Conservation (phyloP, 305 asterid species). For the Solanum hybrid region DNA sequence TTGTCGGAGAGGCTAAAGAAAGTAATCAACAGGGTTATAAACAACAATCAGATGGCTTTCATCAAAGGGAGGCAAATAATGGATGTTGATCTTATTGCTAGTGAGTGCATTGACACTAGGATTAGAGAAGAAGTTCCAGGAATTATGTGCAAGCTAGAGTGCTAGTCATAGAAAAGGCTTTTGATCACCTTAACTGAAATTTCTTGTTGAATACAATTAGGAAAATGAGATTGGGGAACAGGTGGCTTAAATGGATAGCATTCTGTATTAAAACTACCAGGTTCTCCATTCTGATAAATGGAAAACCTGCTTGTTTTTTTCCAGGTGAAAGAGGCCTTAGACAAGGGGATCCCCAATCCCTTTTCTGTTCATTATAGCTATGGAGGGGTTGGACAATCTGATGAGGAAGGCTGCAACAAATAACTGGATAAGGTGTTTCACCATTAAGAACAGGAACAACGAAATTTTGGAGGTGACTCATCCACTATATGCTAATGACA, state of each 20-base stretch:
- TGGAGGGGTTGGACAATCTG: neutral
- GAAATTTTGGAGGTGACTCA: neutral
- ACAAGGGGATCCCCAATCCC: neutral
- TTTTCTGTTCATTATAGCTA: neutral
- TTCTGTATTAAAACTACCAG: no score
- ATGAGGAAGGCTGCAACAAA: neutral
- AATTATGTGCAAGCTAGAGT: neutral
- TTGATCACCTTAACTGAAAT: neutral
- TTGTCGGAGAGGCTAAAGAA: neutral
- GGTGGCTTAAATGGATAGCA: no score
- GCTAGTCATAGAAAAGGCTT: neutral
- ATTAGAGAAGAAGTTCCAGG: neutral
- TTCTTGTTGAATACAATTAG: neutral
- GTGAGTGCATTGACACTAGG: neutral
- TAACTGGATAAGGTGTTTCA: neutral
- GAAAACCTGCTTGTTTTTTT: neutral
- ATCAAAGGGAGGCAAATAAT: neutral
- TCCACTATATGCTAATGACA: neutral
- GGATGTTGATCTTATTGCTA: neutral
- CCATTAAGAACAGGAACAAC: neutral
- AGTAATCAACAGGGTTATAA: neutral
- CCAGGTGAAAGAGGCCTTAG: neutral
- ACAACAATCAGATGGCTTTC: neutral
- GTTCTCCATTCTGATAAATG: no score
- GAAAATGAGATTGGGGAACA: neutral